phyloP scores from a whole-genome alignment of 2,329 filamentous ascomycete genomes.

The Phaeosphaeriaceae sp. region DNA sequence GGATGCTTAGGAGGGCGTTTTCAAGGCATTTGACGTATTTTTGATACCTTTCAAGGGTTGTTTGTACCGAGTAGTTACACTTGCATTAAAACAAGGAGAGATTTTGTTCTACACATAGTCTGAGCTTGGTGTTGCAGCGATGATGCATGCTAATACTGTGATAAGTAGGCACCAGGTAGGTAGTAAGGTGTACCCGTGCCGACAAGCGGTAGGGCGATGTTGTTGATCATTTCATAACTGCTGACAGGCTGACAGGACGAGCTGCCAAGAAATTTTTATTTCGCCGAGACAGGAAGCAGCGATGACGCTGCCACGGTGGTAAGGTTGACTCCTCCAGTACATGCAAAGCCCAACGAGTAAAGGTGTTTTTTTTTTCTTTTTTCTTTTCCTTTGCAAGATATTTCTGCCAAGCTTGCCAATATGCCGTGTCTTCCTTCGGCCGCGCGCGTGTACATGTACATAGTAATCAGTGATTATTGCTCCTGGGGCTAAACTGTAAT shows the following conservation, averaged over 20 bases:
- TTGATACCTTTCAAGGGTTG: constrained; percentile 5
- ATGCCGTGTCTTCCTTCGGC: constrained; percentile 21
- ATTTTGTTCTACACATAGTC: neutral
- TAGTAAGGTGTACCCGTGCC: neutral
- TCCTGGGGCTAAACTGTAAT: constrained; percentile 3
- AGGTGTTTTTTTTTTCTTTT: too few species aligned
- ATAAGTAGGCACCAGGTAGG: too few species aligned
- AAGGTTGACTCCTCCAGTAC: neutral
- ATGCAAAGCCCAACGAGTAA: neutral
- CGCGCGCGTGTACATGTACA: neutral
- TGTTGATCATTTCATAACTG: too few species aligned
- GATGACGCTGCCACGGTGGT: neutral
- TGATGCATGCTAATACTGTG: neutral
- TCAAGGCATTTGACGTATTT: constrained; percentile 1
- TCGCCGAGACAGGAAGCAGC: too few species aligned
- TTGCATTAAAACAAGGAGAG: neutral
- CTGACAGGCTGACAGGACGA: too few species aligned
- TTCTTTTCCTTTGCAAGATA: neutral
- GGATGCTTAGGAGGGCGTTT: constrained; percentile 11
- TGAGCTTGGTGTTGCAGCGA: neutral
- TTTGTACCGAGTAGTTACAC: neutral
- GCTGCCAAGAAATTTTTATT: too few species aligned
- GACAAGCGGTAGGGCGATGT: constrained; percentile 1
- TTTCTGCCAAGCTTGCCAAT: constrained; percentile 14
- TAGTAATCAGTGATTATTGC: too few species aligned